A percentile compares a stretch with the other conserved stretches of the same genome.
Evolutionary conservation across 306 rosid genomes (phyloP).

Genomic region (Cucurbita ficifolia): DNA sequence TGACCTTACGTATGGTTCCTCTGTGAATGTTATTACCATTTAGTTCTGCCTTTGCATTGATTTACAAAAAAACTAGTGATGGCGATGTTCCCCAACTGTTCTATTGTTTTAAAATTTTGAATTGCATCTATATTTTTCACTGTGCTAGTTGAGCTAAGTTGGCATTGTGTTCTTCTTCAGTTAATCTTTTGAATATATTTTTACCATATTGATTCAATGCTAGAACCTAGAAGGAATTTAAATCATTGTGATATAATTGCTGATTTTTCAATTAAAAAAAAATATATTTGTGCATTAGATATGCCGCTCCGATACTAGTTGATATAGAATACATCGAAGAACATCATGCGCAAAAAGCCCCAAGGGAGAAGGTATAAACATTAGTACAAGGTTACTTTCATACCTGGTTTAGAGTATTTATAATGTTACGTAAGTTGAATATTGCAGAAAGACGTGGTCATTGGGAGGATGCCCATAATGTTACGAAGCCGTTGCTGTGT

Average conservation of each 20-base stretch:
- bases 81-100: neutral
- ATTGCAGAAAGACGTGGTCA: conserved; percentile 28
- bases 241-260: neutral
- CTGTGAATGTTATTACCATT: neutral
- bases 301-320: conserved; percentile 61
- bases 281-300: conserved; percentile 22
- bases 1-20: conserved; percentile 51
- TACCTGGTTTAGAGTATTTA: neutral
- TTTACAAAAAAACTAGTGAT: neutral
- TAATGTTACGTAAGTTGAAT: neutral
- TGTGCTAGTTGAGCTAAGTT: neutral
- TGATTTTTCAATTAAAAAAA: neutral
- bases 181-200: neutral
- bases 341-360: conserved; percentile 25
- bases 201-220: neutral
- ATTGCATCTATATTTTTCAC: neutral
- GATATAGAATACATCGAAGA: conserved; percentile 52
- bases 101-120: neutral
- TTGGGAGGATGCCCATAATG: conserved; percentile 91
- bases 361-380: conserved; percentile 29
- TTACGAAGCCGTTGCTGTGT: conserved; percentile 67
- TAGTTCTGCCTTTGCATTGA: neutral
- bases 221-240: neutral
- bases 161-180: neutral
- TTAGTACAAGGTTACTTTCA: neutral